A percentile compares a stretch with the other conserved stretches of the same genome.
These are phyloP conservation scores for Fusarium sp. DNA, from an alignment of 2,329 filamentous ascomycete species.

Conservation along the genomic window DNA sequence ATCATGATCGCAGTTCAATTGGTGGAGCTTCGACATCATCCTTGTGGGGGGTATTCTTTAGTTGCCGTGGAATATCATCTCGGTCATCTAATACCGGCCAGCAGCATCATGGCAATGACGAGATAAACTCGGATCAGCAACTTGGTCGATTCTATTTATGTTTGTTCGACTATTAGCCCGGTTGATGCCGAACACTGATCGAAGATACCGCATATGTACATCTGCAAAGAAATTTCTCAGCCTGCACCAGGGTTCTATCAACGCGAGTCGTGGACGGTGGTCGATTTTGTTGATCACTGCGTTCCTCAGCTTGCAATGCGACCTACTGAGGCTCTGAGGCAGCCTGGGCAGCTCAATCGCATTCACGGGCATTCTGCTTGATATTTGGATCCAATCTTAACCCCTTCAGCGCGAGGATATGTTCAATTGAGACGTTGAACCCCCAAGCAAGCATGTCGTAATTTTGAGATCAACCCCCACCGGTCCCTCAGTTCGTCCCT, in stretches of 20 bases:
- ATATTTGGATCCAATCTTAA: not conserved
- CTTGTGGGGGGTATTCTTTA: conserved; percentile 16
- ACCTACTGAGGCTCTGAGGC: not conserved
- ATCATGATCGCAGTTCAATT: conserved; percentile 33
- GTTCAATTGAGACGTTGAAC: conserved; percentile 1
- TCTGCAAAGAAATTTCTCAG: not conserved
- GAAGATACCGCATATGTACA: not conserved
- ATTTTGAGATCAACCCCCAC: conserved; percentile 29
- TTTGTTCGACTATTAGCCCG: not conserved
- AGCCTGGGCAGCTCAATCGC: conserved; percentile 14
- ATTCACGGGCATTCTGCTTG: not conserved
- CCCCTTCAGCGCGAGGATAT: not conserved
- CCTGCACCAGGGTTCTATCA: not conserved
- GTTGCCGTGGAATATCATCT: conserved; percentile 18
- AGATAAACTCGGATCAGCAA: conserved; percentile 31
- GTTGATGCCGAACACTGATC: not conserved
- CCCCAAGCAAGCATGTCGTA: conserved; percentile 1
- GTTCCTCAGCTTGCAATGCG: not conserved
- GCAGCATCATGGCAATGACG: conserved; percentile 22
- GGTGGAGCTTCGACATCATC: conserved; percentile 34
- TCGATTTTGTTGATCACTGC: not conserved
- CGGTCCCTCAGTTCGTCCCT: conserved; percentile 15
- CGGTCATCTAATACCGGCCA: conserved; percentile 38
- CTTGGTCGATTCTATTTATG: conserved; percentile 3
- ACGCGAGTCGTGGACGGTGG: not conserved